phyloP scores from a whole-genome alignment of 129 eudicot genomes.

The Erigeron canadensis region DNA sequence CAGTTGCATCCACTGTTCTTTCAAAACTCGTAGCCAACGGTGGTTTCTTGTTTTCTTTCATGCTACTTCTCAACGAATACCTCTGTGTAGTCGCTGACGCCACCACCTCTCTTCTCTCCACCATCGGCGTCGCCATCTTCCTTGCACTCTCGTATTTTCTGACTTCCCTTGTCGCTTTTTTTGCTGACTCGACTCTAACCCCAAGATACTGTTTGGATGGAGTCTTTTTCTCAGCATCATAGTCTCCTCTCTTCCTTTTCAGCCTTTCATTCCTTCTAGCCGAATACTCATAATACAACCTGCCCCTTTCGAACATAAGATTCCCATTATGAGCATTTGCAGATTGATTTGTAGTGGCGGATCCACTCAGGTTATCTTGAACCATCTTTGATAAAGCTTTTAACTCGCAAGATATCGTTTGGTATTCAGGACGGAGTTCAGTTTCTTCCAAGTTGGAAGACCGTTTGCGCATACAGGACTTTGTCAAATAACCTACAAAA shows the following conservation, averaged over 20 bases:
- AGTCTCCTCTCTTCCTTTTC: slow-evolving; percentile 57
- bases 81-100: slow-evolving; percentile 22
- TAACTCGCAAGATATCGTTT: slow-evolving; percentile 60
- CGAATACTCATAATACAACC: slow-evolving; percentile 70
- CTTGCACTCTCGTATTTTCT: slow-evolving; percentile 51
- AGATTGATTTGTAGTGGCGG: slow-evolving; percentile 15
- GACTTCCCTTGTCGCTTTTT: slow-evolving; percentile 40
- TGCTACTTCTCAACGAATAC: slow-evolving; percentile 69
- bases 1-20: slow-evolving; percentile 30
- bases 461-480: slow-evolving; percentile 46
- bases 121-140: slow-evolving; percentile 47
- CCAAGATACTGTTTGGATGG: slow-evolving; percentile 58
- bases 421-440: slow-evolving; percentile 60
- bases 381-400: slow-evolving; percentile 62
- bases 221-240: slow-evolving; percentile 43
- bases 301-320: slow-evolving; percentile 73
- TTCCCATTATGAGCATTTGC: slow-evolving; percentile 25
- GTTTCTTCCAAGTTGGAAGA: slow-evolving; percentile 32
- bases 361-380: slow-evolving; percentile 35
- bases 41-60: slow-evolving; percentile 76
- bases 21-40: slow-evolving; percentile 45
- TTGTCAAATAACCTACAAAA: slow-evolving; percentile 38
- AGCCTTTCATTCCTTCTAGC: slow-evolving; percentile 83
- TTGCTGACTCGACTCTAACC: slow-evolving; percentile 64
- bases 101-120: slow-evolving; percentile 47